Conservation (phyloP, 1,284 basidiomycete species). For the Ganoderma meredithae region DNA sequence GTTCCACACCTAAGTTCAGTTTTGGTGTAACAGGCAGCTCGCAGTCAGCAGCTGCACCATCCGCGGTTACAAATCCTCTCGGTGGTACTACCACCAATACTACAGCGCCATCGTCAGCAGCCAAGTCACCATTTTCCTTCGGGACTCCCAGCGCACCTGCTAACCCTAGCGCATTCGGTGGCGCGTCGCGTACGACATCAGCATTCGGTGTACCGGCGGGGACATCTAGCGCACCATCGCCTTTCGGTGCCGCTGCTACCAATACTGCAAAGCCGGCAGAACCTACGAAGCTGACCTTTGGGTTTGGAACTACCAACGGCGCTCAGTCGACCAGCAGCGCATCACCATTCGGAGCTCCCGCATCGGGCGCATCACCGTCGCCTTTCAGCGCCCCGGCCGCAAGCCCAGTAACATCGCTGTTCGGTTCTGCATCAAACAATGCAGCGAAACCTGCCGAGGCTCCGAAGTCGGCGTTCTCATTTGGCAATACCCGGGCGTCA, state of each 20-base stretch:
- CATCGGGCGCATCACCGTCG: neutral
- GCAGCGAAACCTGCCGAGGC: constrained; percentile 22
- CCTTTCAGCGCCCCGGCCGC: constrained; percentile 12
- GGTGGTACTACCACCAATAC: constrained; percentile 5
- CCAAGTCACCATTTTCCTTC: constrained; percentile 16
- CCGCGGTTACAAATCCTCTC: constrained; percentile 17
- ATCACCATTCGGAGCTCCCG: constrained; percentile 17
- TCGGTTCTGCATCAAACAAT: constrained; percentile 16
- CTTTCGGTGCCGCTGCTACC: constrained; percentile 6
- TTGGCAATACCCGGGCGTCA: constrained; percentile 14
- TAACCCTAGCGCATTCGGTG: neutral
- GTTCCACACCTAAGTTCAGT: constrained; percentile 36
- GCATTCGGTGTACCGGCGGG: constrained; percentile 4
- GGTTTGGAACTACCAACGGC: neutral
- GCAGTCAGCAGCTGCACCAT: constrained; percentile 18
- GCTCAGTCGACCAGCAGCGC: constrained; percentile 2
- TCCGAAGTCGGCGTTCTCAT: constrained; percentile 27
- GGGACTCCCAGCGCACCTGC: neutral
- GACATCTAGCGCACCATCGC: constrained; percentile 3
- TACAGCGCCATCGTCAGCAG: constrained; percentile 17
- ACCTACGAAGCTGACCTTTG: neutral
- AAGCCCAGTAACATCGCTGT: constrained; percentile 14
- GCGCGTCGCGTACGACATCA: neutral
- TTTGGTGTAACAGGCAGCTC: constrained; percentile 34
- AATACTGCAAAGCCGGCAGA: constrained; percentile 2